Evolutionary conservation across 768 basidiomycete species (phyloP), one percentile per base, ranked within the genome.

Genomic region (Boletus insuetus): DNA sequence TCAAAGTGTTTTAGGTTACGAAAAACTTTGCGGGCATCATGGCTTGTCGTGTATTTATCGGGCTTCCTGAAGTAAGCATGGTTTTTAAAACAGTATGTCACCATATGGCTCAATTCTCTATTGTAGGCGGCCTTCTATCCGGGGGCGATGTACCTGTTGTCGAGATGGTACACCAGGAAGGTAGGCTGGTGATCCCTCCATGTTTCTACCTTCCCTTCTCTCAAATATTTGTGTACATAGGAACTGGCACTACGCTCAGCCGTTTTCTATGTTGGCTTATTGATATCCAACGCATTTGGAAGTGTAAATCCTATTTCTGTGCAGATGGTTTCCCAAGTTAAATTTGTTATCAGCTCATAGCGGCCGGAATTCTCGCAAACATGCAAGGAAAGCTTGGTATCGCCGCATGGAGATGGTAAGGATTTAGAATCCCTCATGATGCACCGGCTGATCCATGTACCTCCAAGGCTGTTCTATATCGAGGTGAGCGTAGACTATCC

Each of bases 321-420:
- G 12, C 16, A 12, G 3, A 16, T 6, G 13, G 32, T 7, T 19
- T 41, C 8, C 29, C 16, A 24, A 19, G 1, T 32, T 32, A 44
- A 43, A 31, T 24, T 10, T 13, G 12, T 26, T 24, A 19, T 19
- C 55, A 87, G 82, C 66, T 89, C 8, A 81, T 89, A 63, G 89
- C 87, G 16, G 87, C 87, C n/a, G 88, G 85, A 12, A 86, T 90
- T 51, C 75, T 92, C 16, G 72, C 76, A 1, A 78, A 76, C 41
- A 86, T 90, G 87, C 80, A 91, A 56, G 87, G 85, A 2, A 77
- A 75, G 48, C 73, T 80, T 5, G 87, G 87, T 2, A 83, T 87
- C 40, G 66, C 82, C 29, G 86, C 85, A 11, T 90, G 88, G 88
- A 64, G 84, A 74, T 90, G 83, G 84, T 83, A 57, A 55, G 74